Evolutionary conservation across 176 grass and related monocot species (phyloP), one percentile per base, ranked within the genome.

Genomic region (Raddia distichophylla): DNA sequence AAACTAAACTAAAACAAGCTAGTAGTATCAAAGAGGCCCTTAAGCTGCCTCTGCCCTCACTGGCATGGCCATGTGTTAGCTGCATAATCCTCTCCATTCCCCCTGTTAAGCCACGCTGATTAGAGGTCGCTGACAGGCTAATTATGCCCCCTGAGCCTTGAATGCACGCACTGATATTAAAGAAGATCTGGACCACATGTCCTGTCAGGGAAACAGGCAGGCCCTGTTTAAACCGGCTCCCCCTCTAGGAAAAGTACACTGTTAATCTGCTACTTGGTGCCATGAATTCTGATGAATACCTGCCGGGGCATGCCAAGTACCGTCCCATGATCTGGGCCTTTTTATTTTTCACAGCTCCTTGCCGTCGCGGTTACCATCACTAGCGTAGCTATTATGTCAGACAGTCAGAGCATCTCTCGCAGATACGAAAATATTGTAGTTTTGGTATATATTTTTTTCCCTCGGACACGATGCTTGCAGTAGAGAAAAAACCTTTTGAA

Each of bases 161-260:
- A 78, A 80, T 78, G 58, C 82, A 80, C 87, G 62, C 75, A 12
- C 89, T 73, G 8, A 85, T 51, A 18, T 40, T 70, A 42, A 91
- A 85, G 45, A 80, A 73, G 43, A 85, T 87, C 80, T 81, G 68
- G 66, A 91, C 61, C 76, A 93, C 74, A 13, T 84, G 79, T 20
- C 62, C 64, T 53, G 89, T 57, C 77, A 85, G 73, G 47, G 74
- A 83, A 80, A 88, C 32, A 74, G 80, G 78, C 80, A 51, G 47
- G 42, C 50, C 43, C 49, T 34, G 70, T 83, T 73, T 50, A 49
- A 79, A 79, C 86, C 53, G 67, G 9, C 73, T 54, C 40, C 57
- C 43, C 32, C 76, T 57, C 73, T 19, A 47, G 47, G 47, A 20
- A 20, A 87, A 51, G 66, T 79, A 45, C 15, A 14, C 6, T 32